phyloP scores from a whole-genome alignment of 306 rosid species.

The Lathyrus oleraceus region DNA sequence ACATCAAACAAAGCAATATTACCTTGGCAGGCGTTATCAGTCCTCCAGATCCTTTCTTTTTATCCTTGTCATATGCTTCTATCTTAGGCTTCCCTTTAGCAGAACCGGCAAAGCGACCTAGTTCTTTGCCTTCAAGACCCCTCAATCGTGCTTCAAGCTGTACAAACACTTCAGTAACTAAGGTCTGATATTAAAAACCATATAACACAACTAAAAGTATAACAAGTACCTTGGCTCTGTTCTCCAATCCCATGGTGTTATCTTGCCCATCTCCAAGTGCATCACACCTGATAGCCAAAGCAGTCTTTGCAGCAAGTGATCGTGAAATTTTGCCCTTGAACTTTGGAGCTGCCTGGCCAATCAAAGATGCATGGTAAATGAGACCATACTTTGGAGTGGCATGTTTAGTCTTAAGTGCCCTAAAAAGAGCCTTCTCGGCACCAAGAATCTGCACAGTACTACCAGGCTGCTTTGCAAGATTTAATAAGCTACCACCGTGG shows the following conservation, averaged over 20 bases:
- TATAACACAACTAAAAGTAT: background rate
- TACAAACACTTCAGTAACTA: slow-evolving; percentile 1
- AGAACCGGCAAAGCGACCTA: slow-evolving; percentile 80
- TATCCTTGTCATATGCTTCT: slow-evolving; percentile 85
- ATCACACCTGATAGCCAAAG: slow-evolving; percentile 80
- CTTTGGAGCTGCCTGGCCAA: slow-evolving; percentile 94
- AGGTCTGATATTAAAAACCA: background rate
- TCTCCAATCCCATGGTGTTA: slow-evolving; percentile 84
- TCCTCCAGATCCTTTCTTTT: slow-evolving; percentile 84
- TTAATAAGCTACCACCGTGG: slow-evolving; percentile 87
- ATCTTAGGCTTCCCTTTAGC: slow-evolving; percentile 91
- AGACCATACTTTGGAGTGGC: slow-evolving; percentile 96
- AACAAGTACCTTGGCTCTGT: slow-evolving; percentile 66
- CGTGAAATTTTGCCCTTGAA: slow-evolving; percentile 86
- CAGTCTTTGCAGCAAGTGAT: slow-evolving; percentile 86
- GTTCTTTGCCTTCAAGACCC: slow-evolving; percentile 82
- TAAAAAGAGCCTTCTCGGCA: slow-evolving; percentile 93
- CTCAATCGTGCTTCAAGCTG: slow-evolving; percentile 85
- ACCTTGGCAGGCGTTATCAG: slow-evolving; percentile 88
- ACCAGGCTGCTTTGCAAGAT: slow-evolving; percentile 97
- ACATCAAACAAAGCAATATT: slow-evolving; percentile 19
- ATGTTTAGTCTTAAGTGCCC: slow-evolving; percentile 92
- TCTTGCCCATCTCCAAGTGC: slow-evolving; percentile 83
- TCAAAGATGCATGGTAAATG: slow-evolving; percentile 89
- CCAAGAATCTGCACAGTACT: slow-evolving; percentile 95